Percentiles rank a stretch among this genome's conserved stretches.
Evolutionary conservation across 208 protist genomes (phyloP).

Genomic region (Leishmania guyanensis): DNA sequence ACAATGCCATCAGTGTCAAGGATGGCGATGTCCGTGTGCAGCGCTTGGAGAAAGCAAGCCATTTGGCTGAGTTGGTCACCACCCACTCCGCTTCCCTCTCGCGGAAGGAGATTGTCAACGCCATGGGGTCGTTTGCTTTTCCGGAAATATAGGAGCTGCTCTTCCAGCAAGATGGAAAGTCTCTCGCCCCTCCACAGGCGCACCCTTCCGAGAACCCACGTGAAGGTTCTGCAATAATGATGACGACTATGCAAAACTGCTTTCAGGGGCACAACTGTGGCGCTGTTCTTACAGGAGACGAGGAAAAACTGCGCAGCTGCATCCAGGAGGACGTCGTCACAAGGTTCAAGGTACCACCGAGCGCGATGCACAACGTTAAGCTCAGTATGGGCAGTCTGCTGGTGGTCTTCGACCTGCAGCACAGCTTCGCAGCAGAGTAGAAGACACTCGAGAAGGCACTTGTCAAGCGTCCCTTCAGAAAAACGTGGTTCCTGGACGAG

Average conservation of each 20-base stretch:
- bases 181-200: background rate
- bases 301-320: conserved; percentile 34
- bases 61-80: conserved; percentile 35
- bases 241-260: conserved; percentile 10
- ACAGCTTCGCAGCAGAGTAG: conserved; percentile 1
- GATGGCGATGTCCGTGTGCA: conserved; percentile 24
- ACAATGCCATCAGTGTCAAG: conserved; percentile 14
- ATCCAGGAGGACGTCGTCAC: conserved; percentile 44
- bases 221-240: background rate
- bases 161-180: background rate
- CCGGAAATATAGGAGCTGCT: conserved; percentile 28
- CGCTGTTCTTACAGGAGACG: conserved; percentile 17
- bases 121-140: conserved; percentile 17
- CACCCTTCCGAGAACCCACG: background rate
- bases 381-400: conserved; percentile 21
- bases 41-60: conserved; percentile 26
- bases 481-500: conserved; percentile 18
- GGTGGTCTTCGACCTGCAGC: conserved; percentile 28
- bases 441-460: conserved; percentile 21
- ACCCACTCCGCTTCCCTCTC: conserved; percentile 21
- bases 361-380: conserved; percentile 16
- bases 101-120: conserved; percentile 21
- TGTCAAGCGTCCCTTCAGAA: conserved; percentile 17
- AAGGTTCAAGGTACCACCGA: conserved; percentile 2
- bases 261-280: conserved; percentile 32